A percentile compares a stretch with the other conserved stretches of the same genome.
These are phyloP conservation scores for Jaapia argillacea DNA, from an alignment of 768 basidiomycete species.

Conservation along the genomic window DNA sequence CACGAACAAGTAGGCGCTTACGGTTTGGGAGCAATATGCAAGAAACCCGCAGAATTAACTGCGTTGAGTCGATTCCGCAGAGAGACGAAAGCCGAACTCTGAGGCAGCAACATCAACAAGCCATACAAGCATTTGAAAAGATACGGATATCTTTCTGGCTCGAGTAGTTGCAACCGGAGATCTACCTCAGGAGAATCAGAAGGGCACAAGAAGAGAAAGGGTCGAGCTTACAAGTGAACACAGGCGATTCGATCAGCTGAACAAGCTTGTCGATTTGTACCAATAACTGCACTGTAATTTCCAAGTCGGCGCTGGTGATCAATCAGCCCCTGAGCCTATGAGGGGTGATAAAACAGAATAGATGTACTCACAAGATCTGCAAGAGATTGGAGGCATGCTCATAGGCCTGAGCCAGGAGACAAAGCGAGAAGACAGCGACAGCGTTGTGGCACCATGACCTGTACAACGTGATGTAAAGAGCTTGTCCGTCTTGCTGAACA, in stretches of 20 bases:
- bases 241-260: slow-evolving; percentile 94
- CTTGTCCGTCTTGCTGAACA: slow-evolving; percentile 85
- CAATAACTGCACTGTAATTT: slow-evolving; percentile 89
- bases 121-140: slow-evolving; percentile 98
- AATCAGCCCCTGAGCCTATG: no score
- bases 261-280: slow-evolving; percentile 98
- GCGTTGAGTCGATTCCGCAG: slow-evolving; percentile 90
- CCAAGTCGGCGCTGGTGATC: slow-evolving; percentile 86
- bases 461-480: slow-evolving; percentile 87
- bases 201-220: not conserved
- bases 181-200: slow-evolving; percentile 29
- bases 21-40: slow-evolving; percentile 86
- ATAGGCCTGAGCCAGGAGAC: slow-evolving; percentile 94
- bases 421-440: slow-evolving; percentile 92
- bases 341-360: not conserved
- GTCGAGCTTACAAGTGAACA: slow-evolving; percentile 78
- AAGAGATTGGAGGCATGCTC: slow-evolving; percentile 96
- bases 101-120: slow-evolving; percentile 91
- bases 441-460: slow-evolving; percentile 99
- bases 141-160: slow-evolving; percentile 94
- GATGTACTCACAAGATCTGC: slow-evolving; percentile 74
- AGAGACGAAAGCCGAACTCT: slow-evolving; percentile 93
- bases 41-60: slow-evolving; percentile 89
- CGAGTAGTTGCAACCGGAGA: slow-evolving; percentile 85
- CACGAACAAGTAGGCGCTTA: slow-evolving; percentile 23